Evolutionary conservation across 2,329 filamentous ascomycete genomes (phyloP).

Genomic region (Fusarium kyushuense): DNA sequence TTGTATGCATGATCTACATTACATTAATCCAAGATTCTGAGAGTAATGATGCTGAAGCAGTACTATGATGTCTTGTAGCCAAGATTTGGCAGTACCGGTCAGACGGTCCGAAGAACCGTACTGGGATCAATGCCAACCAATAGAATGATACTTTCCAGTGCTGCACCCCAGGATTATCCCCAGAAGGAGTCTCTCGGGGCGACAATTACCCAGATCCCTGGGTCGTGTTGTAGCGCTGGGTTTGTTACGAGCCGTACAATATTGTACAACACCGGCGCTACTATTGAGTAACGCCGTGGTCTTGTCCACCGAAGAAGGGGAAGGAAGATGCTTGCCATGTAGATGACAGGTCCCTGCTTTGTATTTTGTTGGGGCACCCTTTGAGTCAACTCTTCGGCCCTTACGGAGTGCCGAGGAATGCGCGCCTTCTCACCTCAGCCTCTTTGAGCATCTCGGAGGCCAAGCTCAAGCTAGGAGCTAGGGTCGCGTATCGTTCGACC

Average conservation of each 20-base stretch:
- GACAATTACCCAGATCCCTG: conserved; percentile 12
- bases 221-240: conserved; percentile 4
- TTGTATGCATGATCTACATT: conserved; percentile 17
- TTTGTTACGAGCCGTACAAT: neutral
- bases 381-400: neutral
- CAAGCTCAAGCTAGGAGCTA: conserved; percentile 80
- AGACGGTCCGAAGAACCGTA: conserved; percentile 40
- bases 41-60: conserved; percentile 4
- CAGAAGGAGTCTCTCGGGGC: conserved; percentile 22
- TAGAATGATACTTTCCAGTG: conserved; percentile 9
- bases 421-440: conserved; percentile 77
- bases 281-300: conserved; percentile 3
- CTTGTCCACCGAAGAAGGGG: neutral
- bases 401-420: conserved; percentile 65
- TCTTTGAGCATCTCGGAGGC: conserved; percentile 86
- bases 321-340: neutral
- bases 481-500: conserved; percentile 77
- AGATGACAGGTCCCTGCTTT: neutral
- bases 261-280: neutral
- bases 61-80: conserved; percentile 6
- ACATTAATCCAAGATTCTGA: conserved; percentile 18
- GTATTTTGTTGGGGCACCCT: neutral
- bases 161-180: conserved; percentile 33
- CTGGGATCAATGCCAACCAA: conserved; percentile 34
- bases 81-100: conserved; percentile 27